Base-by-base conservation (phyloP, 2,329 filamentous ascomycete genomes). In the Xylariomycetidae sp. region DNA sequence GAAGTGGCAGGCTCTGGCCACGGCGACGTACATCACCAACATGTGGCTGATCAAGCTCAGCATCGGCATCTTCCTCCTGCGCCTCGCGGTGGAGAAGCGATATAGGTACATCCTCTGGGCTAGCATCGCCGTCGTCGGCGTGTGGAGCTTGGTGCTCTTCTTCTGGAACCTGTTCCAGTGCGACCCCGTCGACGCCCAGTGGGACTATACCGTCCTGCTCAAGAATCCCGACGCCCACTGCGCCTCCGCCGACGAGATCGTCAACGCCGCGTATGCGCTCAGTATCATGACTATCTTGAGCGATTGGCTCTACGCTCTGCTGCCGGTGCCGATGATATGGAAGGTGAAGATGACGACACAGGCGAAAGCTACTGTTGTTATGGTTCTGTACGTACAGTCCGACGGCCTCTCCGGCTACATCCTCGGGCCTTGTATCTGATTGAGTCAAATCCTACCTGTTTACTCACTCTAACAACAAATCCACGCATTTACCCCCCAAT, bases 1-100 rank as follows among this genome's bases (percentile, higher is more conserved):
- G 27, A 72, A 72, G 63, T 74, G 64, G 56, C 71, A 74, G 58
- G 66, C 70, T 16, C 45, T 74, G 18, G 67, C 68, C 9, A 69
- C 70, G 1, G 66, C 63, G 6, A 65, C 64, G 3, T 74, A 74
- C 35, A 56, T 75, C 27, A 41, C 66, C 8, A 62, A 72, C 40
- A 76, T 77, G 70, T 67, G 74, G 62, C 66, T 76, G 39, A 66
- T 74, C 53, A 77, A 77, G 53, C 53, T 75, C 31, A 72, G 72
- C 53, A 74, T 76, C 30, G 67, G 64, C 20, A 56, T 74, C 37
- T 73, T 74, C 39, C 61, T 74, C 7, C 51, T 76, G 13, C 62
- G 69, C 5, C 56, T 75, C 12, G 64, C 70, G 2, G 59, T 62
- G 4, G 56, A 63, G 26, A 64, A 56, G 29, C 49, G 63, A 14